Conservation (phyloP, 2,329 filamentous ascomycete species). For the Aurifilum marmelostoma region DNA sequence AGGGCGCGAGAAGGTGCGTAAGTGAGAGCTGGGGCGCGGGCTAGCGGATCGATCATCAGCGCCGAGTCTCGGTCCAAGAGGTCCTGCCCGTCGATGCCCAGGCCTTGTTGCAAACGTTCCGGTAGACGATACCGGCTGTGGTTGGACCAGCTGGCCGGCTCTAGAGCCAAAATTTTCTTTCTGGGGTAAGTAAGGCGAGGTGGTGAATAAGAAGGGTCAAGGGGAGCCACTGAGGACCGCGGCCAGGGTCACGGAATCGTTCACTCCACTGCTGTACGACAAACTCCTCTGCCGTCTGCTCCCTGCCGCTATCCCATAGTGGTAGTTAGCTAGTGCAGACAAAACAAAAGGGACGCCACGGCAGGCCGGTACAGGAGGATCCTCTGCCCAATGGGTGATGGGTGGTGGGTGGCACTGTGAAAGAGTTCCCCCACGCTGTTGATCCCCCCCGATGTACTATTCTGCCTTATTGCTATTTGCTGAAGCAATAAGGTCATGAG, state of each 20-base stretch:
- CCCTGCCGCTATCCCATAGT: background rate
- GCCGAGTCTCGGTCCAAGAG: conserved; percentile 7
- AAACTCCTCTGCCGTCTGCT: background rate
- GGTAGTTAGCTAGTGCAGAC: background rate
- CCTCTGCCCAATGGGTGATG: background rate
- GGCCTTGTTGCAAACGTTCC: conserved; percentile 12
- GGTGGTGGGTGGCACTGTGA: conserved; percentile 11
- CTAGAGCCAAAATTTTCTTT: background rate
- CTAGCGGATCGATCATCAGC: conserved; percentile 9
- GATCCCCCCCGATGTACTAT: conserved; percentile 10
- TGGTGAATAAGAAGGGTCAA: background rate
- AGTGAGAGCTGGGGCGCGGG: background rate
- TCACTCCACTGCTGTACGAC: background rate
- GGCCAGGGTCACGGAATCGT: background rate
- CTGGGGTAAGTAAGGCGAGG: no score
- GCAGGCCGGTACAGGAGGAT: conserved; percentile 8
- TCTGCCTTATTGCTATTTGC: conserved; percentile 5
- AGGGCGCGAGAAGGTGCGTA: background rate
- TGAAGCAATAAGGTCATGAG: conserved; percentile 20
- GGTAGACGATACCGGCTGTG: conserved; percentile 11
- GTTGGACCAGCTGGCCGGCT: background rate
- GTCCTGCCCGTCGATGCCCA: background rate
- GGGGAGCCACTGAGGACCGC: background rate
- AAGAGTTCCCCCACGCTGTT: conserved; percentile 21
- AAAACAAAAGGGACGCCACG: background rate